These are phyloP conservation scores for Xylariaceae sp. DNA, from an alignment of 2,329 filamentous ascomycete genomes.

Conservation along the genomic window DNA sequence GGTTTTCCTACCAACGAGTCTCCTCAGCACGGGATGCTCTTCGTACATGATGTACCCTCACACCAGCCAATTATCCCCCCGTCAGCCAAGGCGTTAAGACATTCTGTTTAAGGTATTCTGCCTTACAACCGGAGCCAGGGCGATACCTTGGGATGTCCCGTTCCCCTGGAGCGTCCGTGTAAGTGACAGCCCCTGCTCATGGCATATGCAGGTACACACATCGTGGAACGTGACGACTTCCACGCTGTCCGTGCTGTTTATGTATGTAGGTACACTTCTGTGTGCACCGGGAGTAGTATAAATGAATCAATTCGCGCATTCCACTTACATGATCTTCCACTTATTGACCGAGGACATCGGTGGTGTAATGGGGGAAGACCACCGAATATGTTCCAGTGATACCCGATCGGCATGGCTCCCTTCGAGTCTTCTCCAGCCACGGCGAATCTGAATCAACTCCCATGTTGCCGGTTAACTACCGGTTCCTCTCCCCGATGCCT, in stretches of 20 bases:
- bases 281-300: constrained; percentile 1
- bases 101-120: not conserved
- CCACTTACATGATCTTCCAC: not conserved
- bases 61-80: not conserved
- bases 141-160: not conserved
- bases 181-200: constrained; percentile 13
- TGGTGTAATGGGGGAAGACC: too few relatives aligned
- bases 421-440: too few relatives aligned
- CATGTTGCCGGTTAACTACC: too few relatives aligned
- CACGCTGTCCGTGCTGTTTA: not conserved
- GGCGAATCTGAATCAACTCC: too few relatives aligned
- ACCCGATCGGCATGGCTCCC: too few relatives aligned
- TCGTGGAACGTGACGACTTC: constrained; percentile 28
- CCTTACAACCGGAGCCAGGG: constrained; percentile 2
- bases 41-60: too few relatives aligned
- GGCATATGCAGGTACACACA: constrained; percentile 33
- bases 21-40: too few relatives aligned
- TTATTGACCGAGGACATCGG: too few relatives aligned
- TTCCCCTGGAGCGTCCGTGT: not conserved
- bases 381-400: too few relatives aligned
- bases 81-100: not conserved
- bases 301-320: not conserved
- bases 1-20: not conserved
- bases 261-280: not conserved
- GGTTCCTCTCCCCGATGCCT: not conserved